phyloP scores from a whole-genome alignment of 768 basidiomycete genomes.

The Hirschioporus abietinus region DNA sequence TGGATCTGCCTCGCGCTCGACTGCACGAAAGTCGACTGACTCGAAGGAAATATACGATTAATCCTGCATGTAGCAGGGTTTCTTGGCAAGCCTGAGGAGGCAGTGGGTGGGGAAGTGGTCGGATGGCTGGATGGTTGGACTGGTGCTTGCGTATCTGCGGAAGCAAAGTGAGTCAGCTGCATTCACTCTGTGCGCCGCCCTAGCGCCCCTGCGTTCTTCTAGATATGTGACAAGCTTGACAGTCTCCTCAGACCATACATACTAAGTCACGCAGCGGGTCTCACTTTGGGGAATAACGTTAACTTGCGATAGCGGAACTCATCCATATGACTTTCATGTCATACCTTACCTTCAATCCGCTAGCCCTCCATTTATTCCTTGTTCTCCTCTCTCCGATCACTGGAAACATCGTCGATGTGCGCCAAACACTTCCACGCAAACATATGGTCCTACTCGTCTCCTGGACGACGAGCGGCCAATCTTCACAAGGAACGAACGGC shows the following conservation, averaged over 20 bases:
- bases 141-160: not conserved
- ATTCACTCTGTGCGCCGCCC: not conserved
- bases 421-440: too few relatives aligned
- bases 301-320: not conserved
- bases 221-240: not conserved
- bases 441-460: too few relatives aligned
- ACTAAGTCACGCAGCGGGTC: not conserved
- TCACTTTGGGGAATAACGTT: not conserved
- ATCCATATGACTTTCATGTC: not conserved
- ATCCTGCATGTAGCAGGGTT: too few relatives aligned
- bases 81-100: too few relatives aligned
- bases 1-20: not conserved
- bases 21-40: not conserved
- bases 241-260: not conserved
- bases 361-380: not conserved
- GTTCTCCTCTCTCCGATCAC: not conserved
- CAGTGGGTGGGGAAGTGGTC: not conserved
- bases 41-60: not conserved
- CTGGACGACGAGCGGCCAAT: too few relatives aligned
- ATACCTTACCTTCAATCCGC: not conserved
- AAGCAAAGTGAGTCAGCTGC: not conserved
- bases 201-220: not conserved
- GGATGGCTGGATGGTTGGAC: not conserved
- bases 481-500: too few relatives aligned
- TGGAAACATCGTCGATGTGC: too few relatives aligned